Evolutionary conservation across 176 grass and related monocot species (phyloP).

Genomic region (Hordeum marinum): DNA sequence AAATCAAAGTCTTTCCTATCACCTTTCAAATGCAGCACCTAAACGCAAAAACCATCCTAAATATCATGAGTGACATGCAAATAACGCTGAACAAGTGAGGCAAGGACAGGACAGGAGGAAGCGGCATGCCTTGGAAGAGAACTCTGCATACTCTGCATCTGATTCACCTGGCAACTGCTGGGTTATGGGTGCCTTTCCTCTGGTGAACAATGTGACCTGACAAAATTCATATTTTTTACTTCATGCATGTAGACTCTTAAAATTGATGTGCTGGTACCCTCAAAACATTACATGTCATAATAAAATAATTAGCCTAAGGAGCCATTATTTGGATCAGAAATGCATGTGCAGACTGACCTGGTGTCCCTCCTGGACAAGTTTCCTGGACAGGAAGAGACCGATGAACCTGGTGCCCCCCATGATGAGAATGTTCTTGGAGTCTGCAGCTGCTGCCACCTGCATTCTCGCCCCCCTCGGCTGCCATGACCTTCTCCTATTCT

Average conservation of each 20-base stretch:
- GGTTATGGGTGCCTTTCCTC: conserved; percentile 85
- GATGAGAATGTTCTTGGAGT: conserved; percentile 87
- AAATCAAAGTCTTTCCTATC: conserved; percentile 90
- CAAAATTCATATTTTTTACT: background rate
- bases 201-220: conserved; percentile 95
- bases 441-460: conserved; percentile 45
- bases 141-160: conserved; percentile 75
- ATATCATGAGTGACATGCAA: background rate
- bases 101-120: conserved; percentile 1
- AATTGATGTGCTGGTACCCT: background rate
- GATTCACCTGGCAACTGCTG: conserved; percentile 91
- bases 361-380: conserved; percentile 86
- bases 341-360: conserved; percentile 40
- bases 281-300: background rate
- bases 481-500: conserved; percentile 63
- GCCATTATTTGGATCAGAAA: background rate
- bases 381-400: conserved; percentile 75
- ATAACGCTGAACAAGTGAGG: background rate
- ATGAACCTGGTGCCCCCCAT: conserved; percentile 98
- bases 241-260: background rate
- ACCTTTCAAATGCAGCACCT: conserved; percentile 95
- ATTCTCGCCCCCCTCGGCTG: conserved; percentile 47
- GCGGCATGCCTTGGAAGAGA: conserved; percentile 59
- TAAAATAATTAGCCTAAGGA: background rate
- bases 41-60: background rate